phyloP scores from a whole-genome alignment of 331 rosid species.

The Stylosanthes scabra region DNA sequence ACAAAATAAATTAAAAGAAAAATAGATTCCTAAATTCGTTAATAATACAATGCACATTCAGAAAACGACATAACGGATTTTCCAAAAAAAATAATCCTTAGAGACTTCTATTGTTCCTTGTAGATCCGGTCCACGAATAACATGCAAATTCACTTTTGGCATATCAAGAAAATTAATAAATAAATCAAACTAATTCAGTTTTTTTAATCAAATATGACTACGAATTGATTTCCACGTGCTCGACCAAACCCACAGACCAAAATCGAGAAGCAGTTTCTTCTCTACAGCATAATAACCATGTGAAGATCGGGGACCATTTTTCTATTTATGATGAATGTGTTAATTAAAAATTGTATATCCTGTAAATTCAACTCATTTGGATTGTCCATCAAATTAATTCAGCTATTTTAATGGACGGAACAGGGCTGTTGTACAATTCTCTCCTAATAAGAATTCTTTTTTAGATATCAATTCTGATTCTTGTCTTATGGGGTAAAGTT shows the following conservation, averaged over 20 bases:
- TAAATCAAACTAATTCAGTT: neutral
- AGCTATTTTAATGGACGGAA: neutral
- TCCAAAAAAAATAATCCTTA: neutral
- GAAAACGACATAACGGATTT: neutral
- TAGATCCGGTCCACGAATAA: neutral
- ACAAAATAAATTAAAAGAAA: no score
- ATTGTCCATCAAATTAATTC: neutral
- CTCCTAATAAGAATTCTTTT: neutral
- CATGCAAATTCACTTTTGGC: neutral
- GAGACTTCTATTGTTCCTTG: neutral
- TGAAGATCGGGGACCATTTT: neutral
- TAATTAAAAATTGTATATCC: neutral
- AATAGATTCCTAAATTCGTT: neutral
- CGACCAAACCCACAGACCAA: neutral
- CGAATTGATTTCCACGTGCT: constrained; percentile 27
- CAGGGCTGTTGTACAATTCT: neutral
- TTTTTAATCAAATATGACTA: constrained; percentile 2
- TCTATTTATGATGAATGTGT: neutral
- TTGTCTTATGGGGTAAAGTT: neutral
- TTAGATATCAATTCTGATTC: neutral
- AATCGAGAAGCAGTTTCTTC: constrained; percentile 11
- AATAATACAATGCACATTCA: neutral
- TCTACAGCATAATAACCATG: constrained; percentile 1
- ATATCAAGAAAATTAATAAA: neutral
- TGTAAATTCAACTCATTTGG: neutral